These are phyloP conservation scores for Saccharomycopsis fermentans DNA, from an alignment of 805 yeast genomes.

Conservation along the genomic window DNA sequence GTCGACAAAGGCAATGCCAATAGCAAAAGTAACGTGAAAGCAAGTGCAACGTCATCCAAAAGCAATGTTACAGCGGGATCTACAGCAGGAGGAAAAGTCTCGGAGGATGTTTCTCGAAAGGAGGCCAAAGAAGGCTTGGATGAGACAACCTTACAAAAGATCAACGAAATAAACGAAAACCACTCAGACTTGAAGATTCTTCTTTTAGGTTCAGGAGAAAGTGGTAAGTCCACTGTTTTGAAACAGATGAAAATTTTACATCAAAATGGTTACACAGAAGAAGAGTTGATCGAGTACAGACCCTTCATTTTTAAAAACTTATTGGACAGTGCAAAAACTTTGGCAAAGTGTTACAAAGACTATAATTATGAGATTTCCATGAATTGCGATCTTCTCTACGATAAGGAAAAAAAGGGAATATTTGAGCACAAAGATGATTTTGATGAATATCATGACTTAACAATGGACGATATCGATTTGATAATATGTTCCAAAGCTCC, in stretches of 20 bases:
- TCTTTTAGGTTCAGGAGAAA: conserved; percentile 79
- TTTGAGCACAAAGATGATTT: conserved; percentile 2
- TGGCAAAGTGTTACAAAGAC: conserved; percentile 56
- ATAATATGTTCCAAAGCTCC: conserved; percentile 39
- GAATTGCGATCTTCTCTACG: conserved; percentile 19
- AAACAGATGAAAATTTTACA: conserved; percentile 76
- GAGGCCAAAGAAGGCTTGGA: background rate
- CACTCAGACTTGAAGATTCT: conserved; percentile 58
- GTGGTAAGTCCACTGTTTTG: conserved; percentile 72
- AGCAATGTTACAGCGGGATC: background rate
- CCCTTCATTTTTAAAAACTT: conserved; percentile 74
- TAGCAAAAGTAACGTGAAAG: background rate
- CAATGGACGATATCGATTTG: conserved; percentile 31
- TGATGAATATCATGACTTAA: conserved; percentile 15
- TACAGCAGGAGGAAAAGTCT: background rate
- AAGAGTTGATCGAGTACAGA: conserved; percentile 63
- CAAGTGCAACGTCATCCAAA: background rate
- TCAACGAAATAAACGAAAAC: background rate
- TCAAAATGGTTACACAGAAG: conserved; percentile 58
- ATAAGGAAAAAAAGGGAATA: background rate
- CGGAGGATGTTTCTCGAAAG: background rate
- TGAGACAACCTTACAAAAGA: background rate
- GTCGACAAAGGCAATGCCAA: background rate
- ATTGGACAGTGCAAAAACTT: conserved; percentile 62
- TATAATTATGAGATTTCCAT: conserved; percentile 28